These are phyloP conservation scores for Juncus inflexus DNA, from an alignment of 176 grass and related monocot genomes.

Conservation along the genomic window DNA sequence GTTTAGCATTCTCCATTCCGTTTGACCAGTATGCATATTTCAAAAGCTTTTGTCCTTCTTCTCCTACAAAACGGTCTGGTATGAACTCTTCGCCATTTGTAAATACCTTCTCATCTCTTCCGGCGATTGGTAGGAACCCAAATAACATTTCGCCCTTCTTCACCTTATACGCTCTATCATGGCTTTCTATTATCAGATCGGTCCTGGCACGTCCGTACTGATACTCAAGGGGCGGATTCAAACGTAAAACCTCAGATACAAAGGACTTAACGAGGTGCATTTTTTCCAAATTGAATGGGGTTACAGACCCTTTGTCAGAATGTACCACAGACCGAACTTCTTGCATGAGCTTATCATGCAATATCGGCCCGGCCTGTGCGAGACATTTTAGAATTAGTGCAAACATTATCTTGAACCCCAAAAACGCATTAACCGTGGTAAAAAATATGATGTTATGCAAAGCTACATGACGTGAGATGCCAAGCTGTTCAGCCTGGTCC, in stretches of 20 bases:
- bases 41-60: not conserved
- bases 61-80: slow-evolving; percentile 22
- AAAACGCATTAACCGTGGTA: slow-evolving; percentile 24
- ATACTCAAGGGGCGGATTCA: slow-evolving; percentile 30
- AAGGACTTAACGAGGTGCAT: slow-evolving; percentile 29
- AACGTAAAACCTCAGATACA: slow-evolving; percentile 32
- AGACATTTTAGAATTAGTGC: slow-evolving; percentile 12
- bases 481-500: slow-evolving; percentile 11
- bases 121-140: slow-evolving; percentile 29
- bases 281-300: not conserved
- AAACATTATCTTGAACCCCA: slow-evolving; percentile 23
- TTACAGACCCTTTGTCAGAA: slow-evolving; percentile 14
- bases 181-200: slow-evolving; percentile 24
- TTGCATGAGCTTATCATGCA: slow-evolving; percentile 8
- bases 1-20: slow-evolving; percentile 14
- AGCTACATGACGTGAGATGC: slow-evolving; percentile 23
- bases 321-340: slow-evolving; percentile 21
- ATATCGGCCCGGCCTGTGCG: not conserved
- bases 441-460: slow-evolving; percentile 30
- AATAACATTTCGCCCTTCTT: slow-evolving; percentile 33
- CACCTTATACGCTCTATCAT: slow-evolving; percentile 18
- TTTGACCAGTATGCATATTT: slow-evolving; percentile 12
- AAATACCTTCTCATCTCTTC: slow-evolving; percentile 24
- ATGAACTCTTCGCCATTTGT: slow-evolving; percentile 2
- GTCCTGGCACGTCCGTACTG: slow-evolving; percentile 31